Conservation (phyloP, 2,329 filamentous ascomycete species). For the Rhytidhysteron rufulum region DNA sequence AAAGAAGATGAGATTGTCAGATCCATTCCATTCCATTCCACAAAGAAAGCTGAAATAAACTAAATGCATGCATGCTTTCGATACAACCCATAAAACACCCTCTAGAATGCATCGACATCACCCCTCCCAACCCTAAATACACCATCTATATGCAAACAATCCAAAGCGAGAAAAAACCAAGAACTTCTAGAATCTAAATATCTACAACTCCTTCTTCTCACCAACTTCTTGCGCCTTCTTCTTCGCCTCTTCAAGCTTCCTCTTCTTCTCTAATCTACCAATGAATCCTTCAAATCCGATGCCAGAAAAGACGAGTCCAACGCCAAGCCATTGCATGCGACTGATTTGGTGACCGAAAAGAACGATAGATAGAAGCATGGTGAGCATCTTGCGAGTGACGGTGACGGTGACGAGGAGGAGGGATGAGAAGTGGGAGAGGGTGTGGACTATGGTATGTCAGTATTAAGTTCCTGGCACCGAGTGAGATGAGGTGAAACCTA, state of each 20-base stretch:
- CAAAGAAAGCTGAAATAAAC: too few species aligned
- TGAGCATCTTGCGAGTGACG: conserved; percentile 97
- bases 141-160: too few species aligned
- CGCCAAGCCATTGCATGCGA: conserved; percentile 89
- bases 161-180: too few species aligned
- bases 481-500: conserved; percentile 16
- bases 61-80: too few species aligned
- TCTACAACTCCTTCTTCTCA: neutral
- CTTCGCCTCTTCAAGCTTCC: conserved; percentile 60
- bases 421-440: conserved; percentile 85
- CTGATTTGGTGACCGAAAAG: conserved; percentile 88
- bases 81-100: too few species aligned
- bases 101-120: neutral
- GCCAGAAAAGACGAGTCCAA: conserved; percentile 88
- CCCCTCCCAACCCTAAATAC: too few species aligned
- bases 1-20: too few species aligned
- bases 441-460: conserved; percentile 58
- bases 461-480: neutral
- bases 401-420: conserved; percentile 93
- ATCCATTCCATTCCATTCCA: too few species aligned
- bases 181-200: neutral
- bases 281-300: conserved; percentile 88
- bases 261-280: conserved; percentile 75
- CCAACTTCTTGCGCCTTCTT: conserved; percentile 10
- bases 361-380: conserved; percentile 93